Percentiles rank a stretch among this genome's conserved stretches.
Conservation (phyloP, 1,284 basidiomycete genomes). For the Sporisorium reilianum region DNA sequence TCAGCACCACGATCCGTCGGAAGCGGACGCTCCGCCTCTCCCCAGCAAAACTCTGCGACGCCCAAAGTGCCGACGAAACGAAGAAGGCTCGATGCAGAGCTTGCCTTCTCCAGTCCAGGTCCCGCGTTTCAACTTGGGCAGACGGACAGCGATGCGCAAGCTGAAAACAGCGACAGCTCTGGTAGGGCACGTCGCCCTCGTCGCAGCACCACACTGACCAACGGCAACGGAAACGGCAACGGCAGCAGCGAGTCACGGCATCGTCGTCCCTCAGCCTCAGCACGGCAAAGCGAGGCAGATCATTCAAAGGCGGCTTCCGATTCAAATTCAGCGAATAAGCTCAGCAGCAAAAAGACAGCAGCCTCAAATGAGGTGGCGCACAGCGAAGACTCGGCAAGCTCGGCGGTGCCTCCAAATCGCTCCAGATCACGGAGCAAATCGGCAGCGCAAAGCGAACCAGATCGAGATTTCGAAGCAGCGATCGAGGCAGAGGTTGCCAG, state of each 20-base stretch:
- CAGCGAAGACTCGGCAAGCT: conserved; percentile 14
- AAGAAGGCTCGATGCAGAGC: conserved; percentile 56
- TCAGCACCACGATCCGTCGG: conserved; percentile 19
- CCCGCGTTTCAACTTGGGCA: conserved; percentile 54
- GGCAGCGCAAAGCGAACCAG: conserved; percentile 19
- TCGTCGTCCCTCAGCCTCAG: conserved; percentile 10
- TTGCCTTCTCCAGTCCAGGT: conserved; percentile 64
- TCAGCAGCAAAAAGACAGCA: conserved; percentile 12
- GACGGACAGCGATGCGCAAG: conserved; percentile 13
- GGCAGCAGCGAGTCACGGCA: conserved; percentile 16
- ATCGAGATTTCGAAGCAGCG: conserved; percentile 1
- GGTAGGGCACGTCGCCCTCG: conserved; percentile 27
- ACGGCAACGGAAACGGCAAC: conserved; percentile 1
- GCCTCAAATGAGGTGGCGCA: conserved; percentile 16
- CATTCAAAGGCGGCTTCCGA: not conserved
- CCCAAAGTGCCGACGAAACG: conserved; percentile 42
- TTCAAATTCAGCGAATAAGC: conserved; percentile 1
- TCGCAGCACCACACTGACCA: conserved; percentile 24
- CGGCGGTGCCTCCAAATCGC: conserved; percentile 13
- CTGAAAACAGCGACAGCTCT: conserved; percentile 16
- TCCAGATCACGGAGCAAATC: conserved; percentile 41
- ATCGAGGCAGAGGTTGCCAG: not conserved
- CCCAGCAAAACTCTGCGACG: conserved; percentile 16
- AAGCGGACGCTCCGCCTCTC: conserved; percentile 19
- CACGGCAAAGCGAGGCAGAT: conserved; percentile 11